These are phyloP conservation scores for Cudoniella acicularis DNA, from an alignment of 495 filamentous ascomycete genomes.

Conservation along the genomic window DNA sequence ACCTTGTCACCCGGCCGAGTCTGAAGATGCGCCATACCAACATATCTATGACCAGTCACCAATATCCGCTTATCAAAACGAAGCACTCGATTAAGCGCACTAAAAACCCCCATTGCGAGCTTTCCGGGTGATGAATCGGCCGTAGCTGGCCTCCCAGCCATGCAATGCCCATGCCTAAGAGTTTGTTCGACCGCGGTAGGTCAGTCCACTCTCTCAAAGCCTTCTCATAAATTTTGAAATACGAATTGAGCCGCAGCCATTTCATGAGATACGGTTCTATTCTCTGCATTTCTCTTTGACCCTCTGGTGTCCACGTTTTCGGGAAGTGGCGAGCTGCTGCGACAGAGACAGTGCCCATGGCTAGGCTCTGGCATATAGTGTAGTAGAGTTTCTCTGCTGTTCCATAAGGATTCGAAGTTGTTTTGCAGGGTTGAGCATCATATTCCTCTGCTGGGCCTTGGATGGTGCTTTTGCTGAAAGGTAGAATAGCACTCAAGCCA, in stretches of 20 bases:
- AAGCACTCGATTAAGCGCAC: neutral
- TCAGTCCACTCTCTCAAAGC: neutral
- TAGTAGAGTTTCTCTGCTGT: neutral
- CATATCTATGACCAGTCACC: neutral
- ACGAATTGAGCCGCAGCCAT: neutral
- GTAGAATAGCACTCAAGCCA: neutral
- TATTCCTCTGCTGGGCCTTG: neutral
- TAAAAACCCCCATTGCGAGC: neutral
- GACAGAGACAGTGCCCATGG: neutral
- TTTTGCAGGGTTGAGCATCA: neutral
- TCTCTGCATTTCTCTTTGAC: neutral
- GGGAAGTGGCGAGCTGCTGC: neutral
- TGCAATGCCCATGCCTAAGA: neutral
- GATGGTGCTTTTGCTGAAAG: neutral
- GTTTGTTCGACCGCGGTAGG: neutral
- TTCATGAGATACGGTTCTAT: neutral
- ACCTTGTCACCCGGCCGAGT: neutral
- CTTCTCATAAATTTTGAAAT: neutral
- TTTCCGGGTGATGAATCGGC: neutral
- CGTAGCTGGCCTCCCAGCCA: neutral
- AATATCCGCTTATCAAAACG: neutral
- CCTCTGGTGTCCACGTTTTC: neutral
- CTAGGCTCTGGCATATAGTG: neutral
- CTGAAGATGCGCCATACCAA: neutral
- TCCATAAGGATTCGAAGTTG: neutral